phyloP scores from a whole-genome alignment of 2,329 filamentous ascomycete genomes.

The Pyrenophora teres region DNA sequence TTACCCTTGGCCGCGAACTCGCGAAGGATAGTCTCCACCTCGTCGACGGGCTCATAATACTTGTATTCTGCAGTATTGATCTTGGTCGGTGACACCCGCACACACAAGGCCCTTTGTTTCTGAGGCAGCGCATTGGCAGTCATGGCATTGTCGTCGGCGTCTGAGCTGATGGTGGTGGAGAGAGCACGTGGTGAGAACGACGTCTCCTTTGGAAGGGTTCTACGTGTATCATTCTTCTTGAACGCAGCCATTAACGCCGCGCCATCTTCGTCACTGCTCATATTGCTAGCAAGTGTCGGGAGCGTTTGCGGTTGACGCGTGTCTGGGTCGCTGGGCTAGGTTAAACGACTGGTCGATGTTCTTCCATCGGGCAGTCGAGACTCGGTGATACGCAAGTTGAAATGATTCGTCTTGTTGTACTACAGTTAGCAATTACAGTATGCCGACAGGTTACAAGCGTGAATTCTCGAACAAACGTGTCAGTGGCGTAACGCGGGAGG shows the following conservation, averaged over 20 bases:
- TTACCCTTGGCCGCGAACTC: slow-evolving; percentile 39
- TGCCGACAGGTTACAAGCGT: too few species aligned
- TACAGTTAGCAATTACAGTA: too few species aligned
- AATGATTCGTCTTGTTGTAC: too few species aligned
- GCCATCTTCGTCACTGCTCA: slow-evolving; percentile 36
- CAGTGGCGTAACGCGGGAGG: too few species aligned
- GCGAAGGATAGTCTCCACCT: slow-evolving; percentile 49
- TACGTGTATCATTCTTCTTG: slow-evolving; percentile 12
- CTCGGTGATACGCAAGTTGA: too few species aligned
- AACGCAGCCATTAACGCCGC: slow-evolving; percentile 38
- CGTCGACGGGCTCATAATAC: slow-evolving; percentile 37
- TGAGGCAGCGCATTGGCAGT: neutral
- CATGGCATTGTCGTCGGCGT: slow-evolving; percentile 3
- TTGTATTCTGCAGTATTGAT: slow-evolving; percentile 41
- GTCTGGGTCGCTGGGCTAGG: too few species aligned
- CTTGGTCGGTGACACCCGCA: slow-evolving; percentile 31
- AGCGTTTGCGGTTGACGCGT: neutral
- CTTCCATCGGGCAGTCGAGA: too few species aligned
- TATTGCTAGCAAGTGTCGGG: slow-evolving; percentile 3
- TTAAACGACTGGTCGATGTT: too few species aligned
- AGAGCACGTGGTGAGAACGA: slow-evolving; percentile 22
- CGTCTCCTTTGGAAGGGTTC: neutral
- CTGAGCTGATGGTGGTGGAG: neutral
- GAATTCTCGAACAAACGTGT: too few species aligned
- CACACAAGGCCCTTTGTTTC: slow-evolving; percentile 24